A percentile compares a stretch with the other conserved stretches of the same genome.
Conservation (phyloP, 2,329 filamentous ascomycete species). For the Lecanicillium sp. region DNA sequence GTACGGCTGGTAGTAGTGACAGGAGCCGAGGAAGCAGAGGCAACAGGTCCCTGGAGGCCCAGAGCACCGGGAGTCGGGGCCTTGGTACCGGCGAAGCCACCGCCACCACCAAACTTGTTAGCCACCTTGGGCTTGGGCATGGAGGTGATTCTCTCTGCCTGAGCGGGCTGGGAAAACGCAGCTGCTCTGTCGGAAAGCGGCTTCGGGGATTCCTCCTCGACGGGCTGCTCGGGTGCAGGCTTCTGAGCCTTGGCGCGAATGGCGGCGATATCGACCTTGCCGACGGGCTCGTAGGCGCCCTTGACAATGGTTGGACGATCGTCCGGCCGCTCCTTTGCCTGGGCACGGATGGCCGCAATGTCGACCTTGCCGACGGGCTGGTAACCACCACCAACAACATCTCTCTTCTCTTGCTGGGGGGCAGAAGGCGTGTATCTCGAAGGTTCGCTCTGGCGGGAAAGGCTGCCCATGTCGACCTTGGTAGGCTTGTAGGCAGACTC, state of each 20-base stretch:
- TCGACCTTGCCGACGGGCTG: slow-evolving; percentile 97
- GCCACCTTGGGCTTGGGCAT: slow-evolving; percentile 93
- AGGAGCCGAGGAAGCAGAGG: slow-evolving; percentile 49
- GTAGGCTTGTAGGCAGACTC: slow-evolving; percentile 89
- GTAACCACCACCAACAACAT: slow-evolving; percentile 80
- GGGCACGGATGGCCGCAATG: slow-evolving; percentile 80
- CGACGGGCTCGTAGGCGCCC: slow-evolving; percentile 88
- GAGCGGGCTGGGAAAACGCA: slow-evolving; percentile 55
- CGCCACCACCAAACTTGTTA: slow-evolving; percentile 73
- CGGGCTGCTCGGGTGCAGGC: slow-evolving; percentile 37
- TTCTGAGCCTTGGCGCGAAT: slow-evolving; percentile 80
- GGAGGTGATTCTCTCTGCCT: slow-evolving; percentile 74
- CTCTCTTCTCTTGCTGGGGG: slow-evolving; percentile 41
- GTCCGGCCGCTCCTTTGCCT: slow-evolving; percentile 62
- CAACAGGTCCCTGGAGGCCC: slow-evolving; percentile 54
- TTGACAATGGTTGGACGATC: slow-evolving; percentile 81
- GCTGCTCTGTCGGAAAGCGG: slow-evolving; percentile 70
- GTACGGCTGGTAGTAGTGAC: slow-evolving; percentile 81
- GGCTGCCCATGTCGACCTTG: slow-evolving; percentile 85
- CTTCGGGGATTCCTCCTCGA: slow-evolving; percentile 39
- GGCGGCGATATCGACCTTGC: slow-evolving; percentile 94
- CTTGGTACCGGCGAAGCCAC: slow-evolving; percentile 80
- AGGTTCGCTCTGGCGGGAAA: slow-evolving; percentile 67
- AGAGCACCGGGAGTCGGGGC: slow-evolving; percentile 70
- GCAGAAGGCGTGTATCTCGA: slow-evolving; percentile 51